Base-by-base conservation (phyloP, 257 asterid species). In the Voacanga thouarsii region DNA sequence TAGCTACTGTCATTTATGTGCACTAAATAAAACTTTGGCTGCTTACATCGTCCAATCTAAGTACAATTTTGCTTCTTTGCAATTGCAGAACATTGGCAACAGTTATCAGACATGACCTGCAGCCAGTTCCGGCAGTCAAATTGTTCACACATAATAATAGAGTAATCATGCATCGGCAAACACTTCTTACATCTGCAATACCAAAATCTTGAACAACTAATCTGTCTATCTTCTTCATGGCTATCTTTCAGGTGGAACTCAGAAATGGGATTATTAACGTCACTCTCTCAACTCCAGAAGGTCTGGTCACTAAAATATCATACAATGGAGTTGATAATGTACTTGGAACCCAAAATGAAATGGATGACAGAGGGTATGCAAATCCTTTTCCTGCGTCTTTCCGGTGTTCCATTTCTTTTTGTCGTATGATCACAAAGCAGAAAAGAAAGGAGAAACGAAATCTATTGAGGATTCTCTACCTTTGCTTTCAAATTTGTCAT, bases 201-300 rank as follows among this genome's bases (percentile, higher is more conserved):
- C 56, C 59, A 53, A 53, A n/a, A 53, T 53, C 23, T 15, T 53
- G 16, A 16, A 53, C 59, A 47, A 47, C 51, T 7, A 7, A 8
- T 44, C 2, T 2, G 14, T 47, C 51, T 47, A 43, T 43, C 47
- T 47, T 10, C 51, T 47, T 47, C 14, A 47, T 51, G 7, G 8
- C 26, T 55, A 55, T 55, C 4, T 60, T 76, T 55, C 78, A 92
- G 96, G 91, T 90, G 82, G 87, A 83, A 78, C 79, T 90, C 28
- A 91, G 84, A 56, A 92, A 92, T 57, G 94, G 93, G 19, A 81
- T 92, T 1, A 77, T 90, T 30, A 83, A 55, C 59, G 55, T 90
- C 3, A 86, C 87, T 1, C 45, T 92, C 53, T 24, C 79, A 53
- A 86, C 84, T 30, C 96, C 94, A 18, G 69, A 55, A 0, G 96